A percentile compares a stretch with the other conserved stretches of the same genome.
Evolutionary conservation across 306 rosid species (phyloP).

Genomic region (Datisca glomerata): DNA sequence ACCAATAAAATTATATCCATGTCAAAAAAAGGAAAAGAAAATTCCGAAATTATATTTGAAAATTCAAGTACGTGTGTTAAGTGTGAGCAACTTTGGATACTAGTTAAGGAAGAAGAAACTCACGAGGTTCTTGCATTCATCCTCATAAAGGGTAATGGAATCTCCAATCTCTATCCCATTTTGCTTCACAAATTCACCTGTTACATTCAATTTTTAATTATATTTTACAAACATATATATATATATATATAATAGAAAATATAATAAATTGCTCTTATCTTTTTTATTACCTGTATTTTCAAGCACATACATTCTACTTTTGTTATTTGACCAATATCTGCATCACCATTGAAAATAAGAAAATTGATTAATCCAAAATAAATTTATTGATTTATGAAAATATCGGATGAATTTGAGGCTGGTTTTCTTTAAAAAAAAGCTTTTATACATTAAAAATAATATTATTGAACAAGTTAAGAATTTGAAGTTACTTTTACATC

Average conservation of each 20-base stretch:
- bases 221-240: too few species aligned
- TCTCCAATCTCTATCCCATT: constrained; percentile 36
- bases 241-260: too few species aligned
- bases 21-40: constrained; percentile 3
- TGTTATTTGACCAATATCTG: constrained; percentile 59
- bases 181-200: constrained; percentile 42
- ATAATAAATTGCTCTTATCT: too few species aligned
- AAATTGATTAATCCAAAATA: neutral
- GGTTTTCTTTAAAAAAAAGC: too few species aligned
- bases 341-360: neutral
- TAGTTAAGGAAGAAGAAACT: constrained; percentile 20
- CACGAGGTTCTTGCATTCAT: constrained; percentile 41
- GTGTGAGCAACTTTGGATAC: neutral
- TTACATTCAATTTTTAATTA: constrained; percentile 8
- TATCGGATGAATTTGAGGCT: too few species aligned
- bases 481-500: too few species aligned
- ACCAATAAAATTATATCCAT: neutral
- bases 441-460: too few species aligned
- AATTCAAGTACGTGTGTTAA: neutral
- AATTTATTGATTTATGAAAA: neutral
- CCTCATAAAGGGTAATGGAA: constrained; percentile 35
- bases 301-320: constrained; percentile 54
- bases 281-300: constrained; percentile 37
- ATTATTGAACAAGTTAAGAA: too few species aligned
- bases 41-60: neutral